A percentile compares a stretch with the other conserved stretches of the same genome.
These are phyloP conservation scores for Juglanconis oblonga DNA, from an alignment of 2,329 filamentous ascomycete species.

Conservation along the genomic window DNA sequence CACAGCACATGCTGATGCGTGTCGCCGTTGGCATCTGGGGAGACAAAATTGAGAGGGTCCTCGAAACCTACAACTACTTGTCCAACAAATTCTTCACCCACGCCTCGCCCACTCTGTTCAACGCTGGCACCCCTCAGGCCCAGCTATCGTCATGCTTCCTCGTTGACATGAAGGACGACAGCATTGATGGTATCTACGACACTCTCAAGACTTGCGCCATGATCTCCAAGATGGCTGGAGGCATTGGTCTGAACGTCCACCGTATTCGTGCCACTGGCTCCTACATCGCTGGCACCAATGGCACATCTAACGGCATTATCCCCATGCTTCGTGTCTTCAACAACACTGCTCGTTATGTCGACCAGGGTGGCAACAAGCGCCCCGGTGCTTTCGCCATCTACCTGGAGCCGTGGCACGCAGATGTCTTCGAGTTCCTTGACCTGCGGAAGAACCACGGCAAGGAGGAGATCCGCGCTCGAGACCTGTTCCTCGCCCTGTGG, in stretches of 20 bases:
- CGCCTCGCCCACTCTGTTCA: constrained; percentile 96
- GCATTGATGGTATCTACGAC: constrained; percentile 98
- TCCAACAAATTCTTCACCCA: constrained; percentile 98
- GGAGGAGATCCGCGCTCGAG: constrained; percentile 93
- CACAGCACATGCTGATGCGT: constrained; percentile 99
- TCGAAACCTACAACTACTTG: constrained; percentile 99
- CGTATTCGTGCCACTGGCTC: constrained; percentile 95
- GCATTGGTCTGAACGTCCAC: constrained; percentile 95
- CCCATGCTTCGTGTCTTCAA: constrained; percentile 99
- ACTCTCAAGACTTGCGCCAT: constrained; percentile 98
- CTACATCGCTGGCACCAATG: constrained; percentile 97
- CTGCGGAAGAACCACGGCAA: constrained; percentile 99
- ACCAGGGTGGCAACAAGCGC: constrained; percentile 98
- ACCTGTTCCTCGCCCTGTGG: constrained; percentile 97
- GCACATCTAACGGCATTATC: constrained; percentile 94
- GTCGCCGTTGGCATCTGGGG: constrained; percentile 96
- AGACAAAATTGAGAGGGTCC: constrained; percentile 87
- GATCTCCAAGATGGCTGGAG: constrained; percentile 99
- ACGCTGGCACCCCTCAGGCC: constrained; percentile 89
- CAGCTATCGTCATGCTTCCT: constrained; percentile 98
- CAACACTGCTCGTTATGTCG: constrained; percentile 97
- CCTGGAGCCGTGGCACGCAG: constrained; percentile 97
- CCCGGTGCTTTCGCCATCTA: constrained; percentile 98
- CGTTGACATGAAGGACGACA: constrained; percentile 99
- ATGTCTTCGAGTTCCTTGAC: constrained; percentile 96